Conservation (phyloP, 2,329 filamentous ascomycete genomes). For the Beauveria australis region DNA sequence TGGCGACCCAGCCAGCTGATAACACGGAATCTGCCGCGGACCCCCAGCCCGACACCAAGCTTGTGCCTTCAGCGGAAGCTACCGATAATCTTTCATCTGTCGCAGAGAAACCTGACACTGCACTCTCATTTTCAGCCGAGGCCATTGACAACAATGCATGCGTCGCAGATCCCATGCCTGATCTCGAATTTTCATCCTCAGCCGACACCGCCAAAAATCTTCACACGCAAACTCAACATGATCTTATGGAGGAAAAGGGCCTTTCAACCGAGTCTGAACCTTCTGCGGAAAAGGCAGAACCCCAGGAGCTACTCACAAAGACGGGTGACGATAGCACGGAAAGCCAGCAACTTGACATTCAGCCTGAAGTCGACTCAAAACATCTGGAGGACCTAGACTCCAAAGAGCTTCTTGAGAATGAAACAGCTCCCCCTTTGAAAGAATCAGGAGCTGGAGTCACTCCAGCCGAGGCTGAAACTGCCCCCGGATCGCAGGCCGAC, state of each 20-base stretch:
- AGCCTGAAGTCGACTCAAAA: background rate
- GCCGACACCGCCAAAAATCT: background rate
- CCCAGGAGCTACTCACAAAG: conserved; percentile 10
- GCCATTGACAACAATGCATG: background rate
- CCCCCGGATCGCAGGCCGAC: background rate
- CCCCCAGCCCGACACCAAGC: background rate
- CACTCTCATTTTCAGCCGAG: background rate
- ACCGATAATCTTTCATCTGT: background rate
- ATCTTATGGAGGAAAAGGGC: background rate
- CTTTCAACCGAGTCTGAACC: background rate
- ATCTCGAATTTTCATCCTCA: background rate
- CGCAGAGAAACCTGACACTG: background rate
- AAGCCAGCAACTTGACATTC: background rate
- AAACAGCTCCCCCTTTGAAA: background rate
- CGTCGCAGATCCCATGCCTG: background rate
- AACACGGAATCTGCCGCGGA: conserved; percentile 5
- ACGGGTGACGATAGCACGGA: conserved; percentile 15
- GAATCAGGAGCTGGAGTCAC: background rate
- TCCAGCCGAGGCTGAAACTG: background rate
- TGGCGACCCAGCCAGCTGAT: background rate
- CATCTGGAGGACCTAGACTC: background rate
- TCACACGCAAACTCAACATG: background rate
- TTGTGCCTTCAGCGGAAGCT: background rate
- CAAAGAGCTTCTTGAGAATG: background rate
- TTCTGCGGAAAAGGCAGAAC: conserved; percentile 13